A percentile compares a stretch with the other conserved stretches of the same genome.
Conservation (phyloP, 2,329 filamentous ascomycete species). For the Pseudogymnoascus sp. region DNA sequence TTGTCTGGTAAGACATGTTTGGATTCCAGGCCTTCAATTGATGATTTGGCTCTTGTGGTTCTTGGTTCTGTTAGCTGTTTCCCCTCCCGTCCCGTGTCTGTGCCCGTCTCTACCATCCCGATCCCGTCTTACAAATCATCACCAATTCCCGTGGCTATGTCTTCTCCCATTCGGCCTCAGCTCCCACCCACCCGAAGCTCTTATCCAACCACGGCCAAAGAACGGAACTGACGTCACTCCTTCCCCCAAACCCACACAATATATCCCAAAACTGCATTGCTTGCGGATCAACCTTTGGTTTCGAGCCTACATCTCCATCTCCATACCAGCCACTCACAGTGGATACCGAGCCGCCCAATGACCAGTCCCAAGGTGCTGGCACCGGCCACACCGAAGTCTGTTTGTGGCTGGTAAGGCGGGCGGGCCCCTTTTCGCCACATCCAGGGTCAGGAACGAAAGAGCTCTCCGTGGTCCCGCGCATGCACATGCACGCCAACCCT, state of each 20-base stretch:
- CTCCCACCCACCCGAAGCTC: neutral
- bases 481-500: conserved; percentile 3
- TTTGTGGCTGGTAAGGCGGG: conserved; percentile 4
- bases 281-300: conserved; percentile 1
- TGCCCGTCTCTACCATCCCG: neutral
- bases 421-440: neutral
- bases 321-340: neutral
- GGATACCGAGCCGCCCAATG: neutral
- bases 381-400: neutral
- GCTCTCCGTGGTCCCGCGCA: neutral
- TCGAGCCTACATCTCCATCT: neutral
- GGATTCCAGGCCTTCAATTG: neutral
- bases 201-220: neutral
- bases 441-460: conserved; percentile 1
- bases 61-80: neutral
- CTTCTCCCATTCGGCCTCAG: neutral
- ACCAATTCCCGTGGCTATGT: neutral
- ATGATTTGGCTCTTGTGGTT: neutral
- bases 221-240: neutral
- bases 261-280: neutral
- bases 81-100: neutral
- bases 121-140: neutral
- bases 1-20: conserved; percentile 1
- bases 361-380: neutral
- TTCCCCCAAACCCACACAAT: neutral